phyloP scores from a whole-genome alignment of 1,284 basidiomycete species.

The Fomes fomentarius region DNA sequence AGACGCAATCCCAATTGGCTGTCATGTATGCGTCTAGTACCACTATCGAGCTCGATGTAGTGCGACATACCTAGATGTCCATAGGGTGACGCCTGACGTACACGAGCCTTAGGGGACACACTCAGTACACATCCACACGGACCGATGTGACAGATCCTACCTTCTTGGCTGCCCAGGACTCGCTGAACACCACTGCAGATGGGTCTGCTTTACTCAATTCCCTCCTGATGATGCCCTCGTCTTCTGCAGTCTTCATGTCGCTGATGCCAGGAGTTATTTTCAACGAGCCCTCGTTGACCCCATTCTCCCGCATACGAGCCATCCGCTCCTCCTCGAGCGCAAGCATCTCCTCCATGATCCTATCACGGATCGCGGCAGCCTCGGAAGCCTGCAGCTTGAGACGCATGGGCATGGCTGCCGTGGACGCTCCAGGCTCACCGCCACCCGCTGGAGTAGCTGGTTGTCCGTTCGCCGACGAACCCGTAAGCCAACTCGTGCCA shows the following conservation, averaged over 20 bases:
- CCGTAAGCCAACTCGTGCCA: conserved; percentile 47
- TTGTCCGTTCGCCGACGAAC: conserved; percentile 30
- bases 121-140: conserved; percentile 11
- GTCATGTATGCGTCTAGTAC: not conserved
- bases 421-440: conserved; percentile 25
- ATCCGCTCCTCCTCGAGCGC: conserved; percentile 96
- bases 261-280: conserved; percentile 46
- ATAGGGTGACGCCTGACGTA: conserved; percentile 92
- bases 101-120: conserved; percentile 63
- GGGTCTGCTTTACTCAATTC: conserved; percentile 98
- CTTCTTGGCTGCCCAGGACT: conserved; percentile 96
- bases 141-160: conserved; percentile 40
- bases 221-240: conserved; percentile 89
- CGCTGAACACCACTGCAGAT: conserved; percentile 91
- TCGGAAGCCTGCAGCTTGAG: conserved; percentile 78
- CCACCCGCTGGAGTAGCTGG: conserved; percentile 33
- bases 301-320: conserved; percentile 85
- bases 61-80: conserved; percentile 82
- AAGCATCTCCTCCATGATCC: conserved; percentile 99
- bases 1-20: conserved; percentile 87
- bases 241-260: conserved; percentile 73
- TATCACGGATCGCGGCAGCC: conserved; percentile 88
- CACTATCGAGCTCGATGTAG: not conserved
- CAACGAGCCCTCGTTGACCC: conserved; percentile 59
- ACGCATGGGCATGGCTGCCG: conserved; percentile 43